phyloP scores from a whole-genome alignment of 2,329 filamentous ascomycete genomes.

The Fusarium papillatum region DNA sequence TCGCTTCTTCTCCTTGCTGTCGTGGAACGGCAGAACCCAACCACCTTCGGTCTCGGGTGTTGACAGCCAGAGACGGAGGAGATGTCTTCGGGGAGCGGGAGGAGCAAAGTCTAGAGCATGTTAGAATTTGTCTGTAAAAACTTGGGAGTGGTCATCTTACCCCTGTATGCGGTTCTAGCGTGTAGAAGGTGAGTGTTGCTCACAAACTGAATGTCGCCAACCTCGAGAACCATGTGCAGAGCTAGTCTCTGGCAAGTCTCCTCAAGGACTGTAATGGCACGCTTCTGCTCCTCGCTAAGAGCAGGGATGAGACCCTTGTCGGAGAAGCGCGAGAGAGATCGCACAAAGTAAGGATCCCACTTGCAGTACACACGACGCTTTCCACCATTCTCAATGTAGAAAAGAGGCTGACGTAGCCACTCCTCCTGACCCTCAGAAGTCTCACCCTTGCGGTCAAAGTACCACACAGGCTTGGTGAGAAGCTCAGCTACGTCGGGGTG shows the following conservation, averaged over 20 bases:
- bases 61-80: conserved; percentile 88
- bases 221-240: conserved; percentile 88
- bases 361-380: conserved; percentile 72
- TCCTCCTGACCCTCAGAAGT: conserved; percentile 80
- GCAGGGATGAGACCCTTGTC: conserved; percentile 80
- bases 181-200: conserved; percentile 86
- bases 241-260: conserved; percentile 79
- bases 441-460: conserved; percentile 94
- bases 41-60: conserved; percentile 87
- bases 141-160: background rate
- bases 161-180: conserved; percentile 82
- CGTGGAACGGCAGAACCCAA: conserved; percentile 87
- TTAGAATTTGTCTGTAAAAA: background rate
- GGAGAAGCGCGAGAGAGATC: conserved; percentile 81
- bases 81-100: conserved; percentile 78
- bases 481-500: conserved; percentile 84
- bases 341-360: conserved; percentile 92
- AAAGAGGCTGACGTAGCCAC: conserved; percentile 79
- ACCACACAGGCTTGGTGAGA: conserved; percentile 86
- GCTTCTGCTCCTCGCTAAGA: conserved; percentile 76
- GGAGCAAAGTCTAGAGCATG: conserved; percentile 64
- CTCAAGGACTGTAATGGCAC: conserved; percentile 74
- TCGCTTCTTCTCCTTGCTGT: conserved; percentile 86
- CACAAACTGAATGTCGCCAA: conserved; percentile 91
- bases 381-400: conserved; percentile 81